These are phyloP conservation scores for Elongisporangium undulatum DNA, from an alignment of 352 stramenopile genomes.

Conservation along the genomic window DNA sequence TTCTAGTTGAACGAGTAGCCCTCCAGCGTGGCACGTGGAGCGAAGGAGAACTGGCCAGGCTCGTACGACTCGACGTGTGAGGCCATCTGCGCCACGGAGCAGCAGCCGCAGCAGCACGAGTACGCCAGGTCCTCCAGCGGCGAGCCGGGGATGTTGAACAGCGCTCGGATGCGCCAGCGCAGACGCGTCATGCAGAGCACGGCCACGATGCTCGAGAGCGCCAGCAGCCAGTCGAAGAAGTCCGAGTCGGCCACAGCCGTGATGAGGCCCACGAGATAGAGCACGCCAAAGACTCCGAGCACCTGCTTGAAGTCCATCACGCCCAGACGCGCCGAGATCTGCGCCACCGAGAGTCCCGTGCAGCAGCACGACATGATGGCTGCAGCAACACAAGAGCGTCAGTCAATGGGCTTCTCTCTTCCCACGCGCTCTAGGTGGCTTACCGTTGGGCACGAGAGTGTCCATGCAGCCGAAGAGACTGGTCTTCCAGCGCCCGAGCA, in stretches of 20 bases:
- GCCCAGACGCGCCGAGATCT: constrained; percentile 56
- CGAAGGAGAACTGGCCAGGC: constrained; percentile 52
- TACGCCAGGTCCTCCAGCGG: constrained; percentile 40
- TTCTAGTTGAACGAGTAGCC: constrained; percentile 54
- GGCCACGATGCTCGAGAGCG: constrained; percentile 28
- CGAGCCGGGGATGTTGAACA: constrained; percentile 64
- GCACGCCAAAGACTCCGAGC: constrained; percentile 33
- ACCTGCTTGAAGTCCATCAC: constrained; percentile 56
- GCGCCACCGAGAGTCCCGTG: constrained; percentile 49
- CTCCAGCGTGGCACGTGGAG: constrained; percentile 55
- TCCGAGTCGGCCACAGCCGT: constrained; percentile 14
- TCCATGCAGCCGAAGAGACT: constrained; percentile 66
- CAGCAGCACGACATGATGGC: constrained; percentile 67
- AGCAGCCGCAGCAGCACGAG: constrained; percentile 62
- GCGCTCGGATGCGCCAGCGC: constrained; percentile 51
- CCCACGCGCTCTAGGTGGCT: background rate
- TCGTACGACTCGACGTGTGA: constrained; percentile 80
- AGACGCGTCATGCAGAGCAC: constrained; percentile 39
- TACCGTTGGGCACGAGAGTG: constrained; percentile 68
- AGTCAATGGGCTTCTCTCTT: constrained; percentile 1
- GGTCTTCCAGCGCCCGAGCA: constrained; percentile 74
- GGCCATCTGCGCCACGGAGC: constrained; percentile 74
- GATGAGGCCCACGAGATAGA: constrained; percentile 55
- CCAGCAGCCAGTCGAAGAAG: constrained; percentile 50
- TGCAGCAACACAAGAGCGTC: constrained; percentile 9